Evolutionary conservation across 768 basidiomycete genomes (phyloP).

Genomic region (Termitomyces sp.): DNA sequence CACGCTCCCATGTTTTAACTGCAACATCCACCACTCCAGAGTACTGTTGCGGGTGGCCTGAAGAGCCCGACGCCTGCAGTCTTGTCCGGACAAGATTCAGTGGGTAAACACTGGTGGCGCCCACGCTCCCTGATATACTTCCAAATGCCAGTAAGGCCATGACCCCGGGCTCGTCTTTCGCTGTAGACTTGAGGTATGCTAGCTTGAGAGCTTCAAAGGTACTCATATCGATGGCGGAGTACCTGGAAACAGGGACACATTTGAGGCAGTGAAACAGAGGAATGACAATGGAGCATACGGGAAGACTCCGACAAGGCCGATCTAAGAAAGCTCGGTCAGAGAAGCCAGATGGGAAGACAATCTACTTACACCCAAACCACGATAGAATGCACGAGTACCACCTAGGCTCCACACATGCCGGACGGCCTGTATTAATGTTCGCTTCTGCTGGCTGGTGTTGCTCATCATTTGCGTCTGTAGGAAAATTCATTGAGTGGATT

Average conservation of each 20-base stretch:
- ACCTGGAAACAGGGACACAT: conserved; percentile 33
- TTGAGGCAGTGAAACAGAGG: background rate
- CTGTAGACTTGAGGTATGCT: conserved; percentile 81
- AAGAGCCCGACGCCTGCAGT: conserved; percentile 92
- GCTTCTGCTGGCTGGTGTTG: conserved; percentile 55
- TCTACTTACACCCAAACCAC: conserved; percentile 75
- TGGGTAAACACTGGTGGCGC: conserved; percentile 91
- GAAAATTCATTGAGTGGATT: conserved; percentile 2
- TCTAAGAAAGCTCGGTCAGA: conserved; percentile 38
- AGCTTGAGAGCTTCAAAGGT: conserved; percentile 96
- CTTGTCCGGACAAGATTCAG: conserved; percentile 90
- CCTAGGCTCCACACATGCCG: conserved; percentile 76
- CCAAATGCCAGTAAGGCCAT: conserved; percentile 87
- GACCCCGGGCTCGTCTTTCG: conserved; percentile 85
- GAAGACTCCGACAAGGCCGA: conserved; percentile 94
- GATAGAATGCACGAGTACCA: conserved; percentile 81
- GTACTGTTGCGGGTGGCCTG: conserved; percentile 91
- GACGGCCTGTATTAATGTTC: conserved; percentile 57
- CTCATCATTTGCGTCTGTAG: conserved; percentile 94
- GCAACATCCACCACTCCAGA: conserved; percentile 85
- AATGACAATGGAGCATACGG: conserved; percentile 49
- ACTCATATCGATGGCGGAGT: conserved; percentile 95
- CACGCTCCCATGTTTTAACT: conserved; percentile 70
- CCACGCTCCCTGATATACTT: conserved; percentile 89
- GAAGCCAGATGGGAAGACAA: conserved; percentile 10